Evolutionary conservation across 2,329 filamentous ascomycete genomes (phyloP), one percentile per base, ranked within the genome.

Genomic region (Boeremia exigua): DNA sequence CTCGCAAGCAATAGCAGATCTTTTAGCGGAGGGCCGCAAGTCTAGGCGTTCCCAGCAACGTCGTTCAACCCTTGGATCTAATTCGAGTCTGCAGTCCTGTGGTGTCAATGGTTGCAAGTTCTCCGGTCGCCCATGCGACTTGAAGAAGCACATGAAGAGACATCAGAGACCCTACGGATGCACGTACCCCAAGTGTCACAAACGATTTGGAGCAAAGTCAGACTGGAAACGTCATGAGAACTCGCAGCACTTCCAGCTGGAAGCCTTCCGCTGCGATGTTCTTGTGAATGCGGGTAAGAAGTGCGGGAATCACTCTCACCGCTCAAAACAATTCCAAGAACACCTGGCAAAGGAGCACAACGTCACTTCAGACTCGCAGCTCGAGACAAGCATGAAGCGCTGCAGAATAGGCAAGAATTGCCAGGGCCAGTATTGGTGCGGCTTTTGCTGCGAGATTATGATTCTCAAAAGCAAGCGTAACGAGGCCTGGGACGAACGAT

Each of bases 181-280:
- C 74, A 96, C 92, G 0, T 90, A 87, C 60, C 75, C 80, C 8
- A 75, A 78, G 28, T 96, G 93, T 68, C 74, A 77, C 44, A 92
- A 91, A 68, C 80, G 72, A 0, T 96, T 96, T 63, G 93, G 93
- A n/a, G 93, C 90, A 74, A 96, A 96, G 71, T 93, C 92, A 56
- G 93, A 97, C 74, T 97, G 87, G 93, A 96, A 96, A 71, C 86
- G 93, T 1, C 93, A 97, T 68, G 94, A 97, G 69, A 89, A 86
- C 61, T 86, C 84, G 14, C 89, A 94, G 67, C 92, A 96, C 71
- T 86, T 84, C 58, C 85, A 89, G 55, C 74, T 84, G 6, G 88
- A 92, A 67, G 82, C 82, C 43, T 96, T 90, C 87, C 85, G 84
- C 28, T 96, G 92, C 69, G 79, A 83, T 28, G 67, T 56, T 6